Percentiles rank a stretch among this genome's conserved stretches.
These are phyloP conservation scores for Claviceps monticola DNA, from an alignment of 2,329 filamentous ascomycete species.

Conservation along the genomic window DNA sequence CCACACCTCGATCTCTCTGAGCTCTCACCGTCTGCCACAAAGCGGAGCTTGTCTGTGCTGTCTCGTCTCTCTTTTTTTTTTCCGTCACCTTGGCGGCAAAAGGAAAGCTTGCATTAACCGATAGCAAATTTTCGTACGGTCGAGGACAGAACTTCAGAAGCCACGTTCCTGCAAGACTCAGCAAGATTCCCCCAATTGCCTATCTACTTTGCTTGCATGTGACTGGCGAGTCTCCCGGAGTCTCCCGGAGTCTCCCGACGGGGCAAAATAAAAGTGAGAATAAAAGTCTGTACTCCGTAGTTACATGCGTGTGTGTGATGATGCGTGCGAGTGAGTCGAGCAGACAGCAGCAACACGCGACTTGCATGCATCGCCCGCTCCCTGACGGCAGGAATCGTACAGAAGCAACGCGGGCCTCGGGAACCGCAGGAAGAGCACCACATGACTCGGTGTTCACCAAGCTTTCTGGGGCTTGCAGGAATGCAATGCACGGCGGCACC, in stretches of 20 bases:
- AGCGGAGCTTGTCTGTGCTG: conserved; percentile 1
- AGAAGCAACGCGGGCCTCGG: background rate
- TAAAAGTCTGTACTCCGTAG: too few species aligned
- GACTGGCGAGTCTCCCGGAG: too few species aligned
- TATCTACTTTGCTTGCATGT: too few species aligned
- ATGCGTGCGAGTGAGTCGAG: background rate
- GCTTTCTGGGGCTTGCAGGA: background rate
- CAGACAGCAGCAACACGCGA: background rate
- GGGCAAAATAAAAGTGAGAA: too few species aligned
- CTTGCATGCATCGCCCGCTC: background rate
- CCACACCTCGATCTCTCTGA: background rate
- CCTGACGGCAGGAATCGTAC: background rate
- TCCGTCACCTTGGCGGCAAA: background rate
- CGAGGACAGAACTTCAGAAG: too few species aligned
- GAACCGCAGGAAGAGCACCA: background rate
- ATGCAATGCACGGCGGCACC: background rate
- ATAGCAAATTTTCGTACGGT: too few species aligned
- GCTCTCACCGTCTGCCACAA: background rate
- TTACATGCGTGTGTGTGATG: too few species aligned
- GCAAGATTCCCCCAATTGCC: too few species aligned
- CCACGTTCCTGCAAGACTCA: too few species aligned
- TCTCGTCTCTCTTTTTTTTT: background rate
- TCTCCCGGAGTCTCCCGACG: too few species aligned
- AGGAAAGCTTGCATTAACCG: too few species aligned
- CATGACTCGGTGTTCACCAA: background rate